Evolutionary conservation across 139 green algal species (phyloP).

Genomic region (Asterochloris erici): DNA sequence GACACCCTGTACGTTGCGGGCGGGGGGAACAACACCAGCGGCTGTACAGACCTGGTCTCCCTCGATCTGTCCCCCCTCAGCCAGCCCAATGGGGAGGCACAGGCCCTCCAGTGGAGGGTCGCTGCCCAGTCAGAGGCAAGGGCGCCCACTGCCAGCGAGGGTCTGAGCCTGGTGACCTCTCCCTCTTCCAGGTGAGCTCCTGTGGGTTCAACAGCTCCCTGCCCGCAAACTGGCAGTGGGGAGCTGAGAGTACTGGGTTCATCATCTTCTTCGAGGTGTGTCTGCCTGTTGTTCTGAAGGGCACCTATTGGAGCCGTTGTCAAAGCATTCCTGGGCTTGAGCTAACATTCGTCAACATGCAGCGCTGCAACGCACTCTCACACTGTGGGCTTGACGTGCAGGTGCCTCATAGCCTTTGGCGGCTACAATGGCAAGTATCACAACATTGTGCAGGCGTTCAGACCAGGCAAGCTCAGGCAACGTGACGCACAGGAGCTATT

Average conservation of each 20-base stretch:
- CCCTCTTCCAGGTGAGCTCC: slow-evolving; percentile 21
- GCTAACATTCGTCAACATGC: background rate
- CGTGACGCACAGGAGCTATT: background rate
- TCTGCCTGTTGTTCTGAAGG: too few relatives aligned
- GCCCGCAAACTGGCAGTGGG: too few relatives aligned
- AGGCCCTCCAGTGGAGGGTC: slow-evolving; percentile 26
- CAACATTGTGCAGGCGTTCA: slow-evolving; percentile 47
- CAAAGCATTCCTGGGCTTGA: too few relatives aligned
- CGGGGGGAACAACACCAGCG: slow-evolving; percentile 85
- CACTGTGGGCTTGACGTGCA: too few relatives aligned
- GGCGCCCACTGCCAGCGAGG: slow-evolving; percentile 22
- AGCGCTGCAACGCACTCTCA: too few relatives aligned
- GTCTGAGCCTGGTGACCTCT: slow-evolving; percentile 38
- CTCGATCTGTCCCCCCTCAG: slow-evolving; percentile 61
- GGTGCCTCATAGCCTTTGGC: slow-evolving; percentile 61
- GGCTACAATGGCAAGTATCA: slow-evolving; percentile 75
- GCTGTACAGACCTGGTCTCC: slow-evolving; percentile 82
- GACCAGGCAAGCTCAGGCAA: slow-evolving; percentile 20
- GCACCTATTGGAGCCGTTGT: too few relatives aligned
- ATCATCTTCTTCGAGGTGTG: too few relatives aligned
- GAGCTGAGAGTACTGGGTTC: too few relatives aligned
- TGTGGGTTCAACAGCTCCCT: too few relatives aligned
- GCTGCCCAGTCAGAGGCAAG: slow-evolving; percentile 31
- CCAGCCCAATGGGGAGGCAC: slow-evolving; percentile 2
- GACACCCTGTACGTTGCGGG: slow-evolving; percentile 80